Percentiles rank a stretch among this genome's conserved stretches.
Evolutionary conservation across 1,139 yeast species (phyloP).

Genomic region (Hanseniaspora gamundiae): DNA sequence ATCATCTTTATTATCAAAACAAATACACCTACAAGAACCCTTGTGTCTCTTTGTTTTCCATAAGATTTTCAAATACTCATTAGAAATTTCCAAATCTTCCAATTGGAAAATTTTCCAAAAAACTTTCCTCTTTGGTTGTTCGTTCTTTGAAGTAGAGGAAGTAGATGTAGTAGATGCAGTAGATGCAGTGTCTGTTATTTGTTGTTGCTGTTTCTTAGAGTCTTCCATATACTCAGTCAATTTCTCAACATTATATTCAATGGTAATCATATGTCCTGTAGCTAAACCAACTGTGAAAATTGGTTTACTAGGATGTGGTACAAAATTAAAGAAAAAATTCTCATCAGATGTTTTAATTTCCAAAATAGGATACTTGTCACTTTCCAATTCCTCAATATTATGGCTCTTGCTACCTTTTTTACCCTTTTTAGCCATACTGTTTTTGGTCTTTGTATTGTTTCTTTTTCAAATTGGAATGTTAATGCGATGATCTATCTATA

Average conservation of each 20-base stretch:
- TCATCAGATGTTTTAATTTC: slow-evolving; percentile 37
- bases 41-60: slow-evolving; percentile 92
- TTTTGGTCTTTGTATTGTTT: background rate
- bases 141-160: slow-evolving; percentile 13
- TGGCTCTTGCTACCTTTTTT: background rate
- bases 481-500: too few species aligned
- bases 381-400: background rate
- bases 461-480: background rate
- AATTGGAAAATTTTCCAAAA: slow-evolving; percentile 38
- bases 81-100: slow-evolving; percentile 22
- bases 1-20: slow-evolving; percentile 53
- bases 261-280: slow-evolving; percentile 47
- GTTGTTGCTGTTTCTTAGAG: slow-evolving; percentile 20
- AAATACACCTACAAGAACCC: slow-evolving; percentile 69
- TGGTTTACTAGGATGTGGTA: slow-evolving; percentile 67
- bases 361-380: slow-evolving; percentile 32
- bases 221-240: slow-evolving; percentile 28
- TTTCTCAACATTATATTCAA: slow-evolving; percentile 34
- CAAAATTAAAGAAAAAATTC: slow-evolving; percentile 57
- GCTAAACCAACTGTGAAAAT: slow-evolving; percentile 62
- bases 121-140: slow-evolving; percentile 28
- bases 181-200: too few species aligned
- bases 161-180: too few species aligned
- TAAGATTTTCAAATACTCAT: slow-evolving; percentile 28
- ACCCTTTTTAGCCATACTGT: background rate